phyloP scores from a whole-genome alignment of 176 grass and related monocot species.

The Melocanna baccifera region DNA sequence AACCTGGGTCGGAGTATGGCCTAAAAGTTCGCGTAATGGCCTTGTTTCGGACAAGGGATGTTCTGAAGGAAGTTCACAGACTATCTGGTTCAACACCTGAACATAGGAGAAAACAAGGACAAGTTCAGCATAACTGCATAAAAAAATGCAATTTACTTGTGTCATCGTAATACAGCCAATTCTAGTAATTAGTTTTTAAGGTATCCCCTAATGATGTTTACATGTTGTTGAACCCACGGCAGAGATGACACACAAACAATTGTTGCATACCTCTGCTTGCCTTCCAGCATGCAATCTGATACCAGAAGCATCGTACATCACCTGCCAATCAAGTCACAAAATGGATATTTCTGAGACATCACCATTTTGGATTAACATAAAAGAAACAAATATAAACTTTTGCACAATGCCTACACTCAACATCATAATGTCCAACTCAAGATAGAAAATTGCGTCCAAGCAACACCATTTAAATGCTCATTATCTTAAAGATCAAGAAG shows the following conservation, averaged over 20 bases:
- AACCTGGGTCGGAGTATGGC: slow-evolving; percentile 96
- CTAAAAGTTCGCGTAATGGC: slow-evolving; percentile 88
- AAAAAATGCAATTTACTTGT: neutral
- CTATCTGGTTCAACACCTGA: slow-evolving; percentile 96
- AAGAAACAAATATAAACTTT: neutral
- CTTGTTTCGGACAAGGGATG: slow-evolving; percentile 82
- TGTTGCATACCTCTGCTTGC: slow-evolving; percentile 76
- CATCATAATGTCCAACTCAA: neutral
- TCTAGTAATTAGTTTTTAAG: neutral
- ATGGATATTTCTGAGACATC: neutral
- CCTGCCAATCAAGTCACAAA: slow-evolving; percentile 48
- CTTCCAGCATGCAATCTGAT: slow-evolving; percentile 95
- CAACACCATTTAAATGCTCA: slow-evolving; percentile 16
- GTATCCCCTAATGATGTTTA: neutral
- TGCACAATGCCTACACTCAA: slow-evolving; percentile 21
- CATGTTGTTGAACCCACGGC: neutral
- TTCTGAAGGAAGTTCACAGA: slow-evolving; percentile 84
- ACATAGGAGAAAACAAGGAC: neutral
- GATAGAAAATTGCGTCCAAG: slow-evolving; percentile 10
- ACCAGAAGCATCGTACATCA: slow-evolving; percentile 99
- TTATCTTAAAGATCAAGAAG: slow-evolving; percentile 18
- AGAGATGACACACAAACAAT: neutral
- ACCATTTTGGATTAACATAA: neutral
- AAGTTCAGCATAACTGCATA: neutral
- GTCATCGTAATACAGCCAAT: neutral